Evolutionary conservation across 2,329 filamentous ascomycete species (phyloP).

Genomic region (Trichoderma cornu-damae): DNA sequence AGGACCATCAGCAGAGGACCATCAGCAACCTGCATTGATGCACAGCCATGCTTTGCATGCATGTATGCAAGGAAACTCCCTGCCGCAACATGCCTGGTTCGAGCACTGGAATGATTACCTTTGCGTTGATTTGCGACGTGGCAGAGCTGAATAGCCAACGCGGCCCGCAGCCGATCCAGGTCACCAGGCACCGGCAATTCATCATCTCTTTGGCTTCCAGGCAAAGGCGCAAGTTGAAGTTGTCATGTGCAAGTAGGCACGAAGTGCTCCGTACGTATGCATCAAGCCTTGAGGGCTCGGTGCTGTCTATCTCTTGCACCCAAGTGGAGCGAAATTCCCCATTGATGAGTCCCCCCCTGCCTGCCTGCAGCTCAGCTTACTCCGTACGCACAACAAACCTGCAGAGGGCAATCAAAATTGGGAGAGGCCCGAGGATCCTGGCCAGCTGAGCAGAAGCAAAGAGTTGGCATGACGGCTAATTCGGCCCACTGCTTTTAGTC

Average conservation of each 20-base stretch:
- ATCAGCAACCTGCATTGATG: not conserved
- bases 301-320: slow-evolving; percentile 11
- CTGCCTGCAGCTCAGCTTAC: slow-evolving; percentile 17
- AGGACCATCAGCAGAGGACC: not conserved
- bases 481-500: not conserved
- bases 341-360: not conserved
- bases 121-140: too few relatives aligned
- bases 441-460: not conserved
- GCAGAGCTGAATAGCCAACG: too few relatives aligned
- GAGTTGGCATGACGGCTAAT: not conserved
- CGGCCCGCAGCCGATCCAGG: not conserved
- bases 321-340: slow-evolving; percentile 4
- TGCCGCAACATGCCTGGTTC: too few relatives aligned
- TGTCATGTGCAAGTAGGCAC: not conserved
- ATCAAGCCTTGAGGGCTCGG: too few relatives aligned
- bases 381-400: not conserved
- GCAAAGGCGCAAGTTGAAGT: not conserved
- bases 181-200: not conserved
- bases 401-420: slow-evolving; percentile 1
- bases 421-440: not conserved
- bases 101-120: too few relatives aligned
- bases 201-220: not conserved
- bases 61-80: too few relatives aligned
- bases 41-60: not conserved
- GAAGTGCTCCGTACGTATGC: too few relatives aligned